Base-by-base conservation (phyloP, 352 stramenopile genomes). In the Blastocystis sp. region DNA sequence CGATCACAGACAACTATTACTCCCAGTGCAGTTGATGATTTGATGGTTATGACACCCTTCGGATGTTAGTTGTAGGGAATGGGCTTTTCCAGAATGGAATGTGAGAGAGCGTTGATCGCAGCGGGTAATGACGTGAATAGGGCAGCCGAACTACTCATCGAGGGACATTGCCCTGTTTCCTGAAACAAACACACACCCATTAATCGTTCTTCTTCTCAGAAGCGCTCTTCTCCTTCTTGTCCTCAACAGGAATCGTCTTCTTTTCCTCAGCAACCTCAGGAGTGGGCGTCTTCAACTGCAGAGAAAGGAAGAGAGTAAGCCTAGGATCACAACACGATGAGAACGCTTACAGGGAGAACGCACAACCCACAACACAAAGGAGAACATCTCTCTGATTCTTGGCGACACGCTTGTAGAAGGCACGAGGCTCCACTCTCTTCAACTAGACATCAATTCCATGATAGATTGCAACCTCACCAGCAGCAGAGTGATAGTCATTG, bases 341-440 rank as follows among this genome's bases (percentile, higher is more conserved):
- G 66, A 21, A 31, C 12, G n/a, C n/a, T 6, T 67, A 85, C 74
- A 67, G 59, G 10, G 41, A 67, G 33, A 85, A 67, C 3, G 26
- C 55, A 31, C 51, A 67, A 70, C 74, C 74, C 24, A 37, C 39
- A 21, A 85, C n/a, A 31, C 74, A 85, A n/a, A 85, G 74, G 50
- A 85, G 21, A 24, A 85, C 31, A 85, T 85, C 74, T 69, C 74
- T 85, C 74, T 85, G 74, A 45, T 85, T 85, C 74, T 85, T 85
- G 16, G 74, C 74, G 70, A 85, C 19, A 59, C 74, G 45, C 74
- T 85, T 85, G 41, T 55, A 85, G 74, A 69, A 85, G 12, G 45
- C 16, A 26, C 55, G 51, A 50, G 45, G 55, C 2, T 41, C 31
- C 16, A 37, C 74, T 6, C 9, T 85, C 41, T 37, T 37, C 21